These are phyloP conservation scores for Lotmaria passim DNA, from an alignment of 208 protist species.

Conservation along the genomic window DNA sequence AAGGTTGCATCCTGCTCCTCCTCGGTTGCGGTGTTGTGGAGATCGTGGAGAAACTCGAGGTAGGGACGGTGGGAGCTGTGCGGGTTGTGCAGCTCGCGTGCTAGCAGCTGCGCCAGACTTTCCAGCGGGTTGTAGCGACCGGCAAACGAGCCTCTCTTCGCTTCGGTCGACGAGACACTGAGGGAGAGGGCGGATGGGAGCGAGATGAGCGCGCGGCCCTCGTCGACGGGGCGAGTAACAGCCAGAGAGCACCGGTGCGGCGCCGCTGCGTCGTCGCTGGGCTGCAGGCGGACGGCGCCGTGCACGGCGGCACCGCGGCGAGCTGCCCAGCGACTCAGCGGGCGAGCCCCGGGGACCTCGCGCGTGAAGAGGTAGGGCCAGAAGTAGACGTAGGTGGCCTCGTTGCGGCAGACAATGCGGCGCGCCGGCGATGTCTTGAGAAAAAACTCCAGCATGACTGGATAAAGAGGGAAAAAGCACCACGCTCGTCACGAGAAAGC, in stretches of 20 bases:
- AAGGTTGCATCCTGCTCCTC: constrained; percentile 36
- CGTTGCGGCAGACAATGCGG: constrained; percentile 70
- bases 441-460: constrained; percentile 53
- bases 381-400: constrained; percentile 57
- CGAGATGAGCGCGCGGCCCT: constrained; percentile 58
- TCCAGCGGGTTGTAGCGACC: constrained; percentile 47
- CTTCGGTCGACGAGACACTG: constrained; percentile 15
- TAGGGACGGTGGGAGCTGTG: constrained; percentile 62
- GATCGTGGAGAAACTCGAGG: constrained; percentile 86
- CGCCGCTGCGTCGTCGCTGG: constrained; percentile 10
- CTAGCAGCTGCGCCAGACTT: constrained; percentile 53
- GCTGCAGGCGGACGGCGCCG: constrained; percentile 59
- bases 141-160: constrained; percentile 25
- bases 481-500: background rate
- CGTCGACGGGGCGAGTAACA: constrained; percentile 47
- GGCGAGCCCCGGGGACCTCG: constrained; percentile 60
- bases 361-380: constrained; percentile 79
- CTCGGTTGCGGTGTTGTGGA: constrained; percentile 70
- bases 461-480: background rate
- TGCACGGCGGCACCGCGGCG: constrained; percentile 67
- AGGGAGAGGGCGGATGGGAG: constrained; percentile 60
- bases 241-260: constrained; percentile 40
- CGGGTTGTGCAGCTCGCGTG: constrained; percentile 75
- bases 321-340: constrained; percentile 71
- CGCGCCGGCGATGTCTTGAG: constrained; percentile 39